These are phyloP conservation scores for Paraurostyla sp. DNA, from an alignment of 73 alveolate species.

Conservation along the genomic window DNA sequence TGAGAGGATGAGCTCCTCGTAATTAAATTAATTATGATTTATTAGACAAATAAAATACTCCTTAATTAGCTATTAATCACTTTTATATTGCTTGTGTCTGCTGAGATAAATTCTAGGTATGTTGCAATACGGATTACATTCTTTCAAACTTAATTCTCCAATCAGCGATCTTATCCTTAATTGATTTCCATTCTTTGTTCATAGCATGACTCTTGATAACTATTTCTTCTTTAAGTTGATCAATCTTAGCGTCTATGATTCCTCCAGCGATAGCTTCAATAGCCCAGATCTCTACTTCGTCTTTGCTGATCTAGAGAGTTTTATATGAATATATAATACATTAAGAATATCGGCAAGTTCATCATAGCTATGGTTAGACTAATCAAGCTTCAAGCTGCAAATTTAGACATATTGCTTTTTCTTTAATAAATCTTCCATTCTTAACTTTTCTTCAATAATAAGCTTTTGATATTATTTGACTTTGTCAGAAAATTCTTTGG, in stretches of 20 bases:
- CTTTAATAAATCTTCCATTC: background rate
- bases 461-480: background rate
- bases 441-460: background rate
- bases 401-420: constrained; percentile 62
- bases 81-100: background rate
- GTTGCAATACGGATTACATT: constrained; percentile 38
- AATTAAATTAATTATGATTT: background rate
- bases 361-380: constrained; percentile 23
- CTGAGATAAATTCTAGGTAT: background rate
- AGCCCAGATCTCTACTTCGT: constrained; percentile 68
- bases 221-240: constrained; percentile 53
- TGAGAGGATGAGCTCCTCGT: constrained; percentile 9
- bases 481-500: constrained; percentile 52
- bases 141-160: constrained; percentile 54
- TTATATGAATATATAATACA: background rate
- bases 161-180: constrained; percentile 31
- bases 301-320: constrained; percentile 1
- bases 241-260: constrained; percentile 67
- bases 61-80: too few relatives aligned
- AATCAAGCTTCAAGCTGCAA: constrained; percentile 52
- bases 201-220: constrained; percentile 42
- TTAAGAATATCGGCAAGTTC: constrained; percentile 32
- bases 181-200: constrained; percentile 59
- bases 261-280: constrained; percentile 65
- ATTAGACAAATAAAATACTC: background rate